phyloP scores from a whole-genome alignment of 2,329 filamentous ascomycete genomes.

The Colletotrichum tropicicola region DNA sequence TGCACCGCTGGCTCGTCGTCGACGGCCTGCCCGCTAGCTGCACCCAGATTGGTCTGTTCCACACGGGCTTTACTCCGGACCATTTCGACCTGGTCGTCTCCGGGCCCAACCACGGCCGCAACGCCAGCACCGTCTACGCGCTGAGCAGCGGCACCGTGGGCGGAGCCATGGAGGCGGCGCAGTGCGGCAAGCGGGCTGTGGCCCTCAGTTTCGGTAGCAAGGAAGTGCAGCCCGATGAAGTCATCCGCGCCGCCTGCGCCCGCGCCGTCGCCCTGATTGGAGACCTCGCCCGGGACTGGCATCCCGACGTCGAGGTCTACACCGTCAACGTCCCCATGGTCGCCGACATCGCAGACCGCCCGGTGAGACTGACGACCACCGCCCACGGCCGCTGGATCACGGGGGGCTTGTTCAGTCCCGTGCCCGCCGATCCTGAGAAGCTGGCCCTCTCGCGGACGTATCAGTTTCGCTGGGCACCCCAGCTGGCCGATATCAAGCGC shows the following conservation, averaged over 20 bases:
- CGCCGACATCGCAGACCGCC: conserved; percentile 65
- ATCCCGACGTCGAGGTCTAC: conserved; percentile 68
- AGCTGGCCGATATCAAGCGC: conserved; percentile 29
- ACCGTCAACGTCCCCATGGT: conserved; percentile 75
- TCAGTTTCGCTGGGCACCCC: conserved; percentile 30
- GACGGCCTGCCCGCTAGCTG: conserved; percentile 69
- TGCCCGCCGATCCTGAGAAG: conserved; percentile 24
- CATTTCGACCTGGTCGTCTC: conserved; percentile 66
- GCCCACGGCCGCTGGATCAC: conserved; percentile 74
- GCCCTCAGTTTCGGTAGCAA: conserved; percentile 78
- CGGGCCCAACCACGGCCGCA: conserved; percentile 70
- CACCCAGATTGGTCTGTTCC: conserved; percentile 67
- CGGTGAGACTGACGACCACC: conserved; percentile 74
- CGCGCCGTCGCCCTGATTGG: conserved; percentile 70
- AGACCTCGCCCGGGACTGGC: conserved; percentile 68
- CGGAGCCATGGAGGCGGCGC: conserved; percentile 65
- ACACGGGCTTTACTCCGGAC: conserved; percentile 45
- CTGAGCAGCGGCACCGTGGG: conserved; percentile 67
- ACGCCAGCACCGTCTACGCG: conserved; percentile 66
- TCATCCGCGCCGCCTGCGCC: conserved; percentile 68
- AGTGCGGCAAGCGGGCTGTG: conserved; percentile 66
- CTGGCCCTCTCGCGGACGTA: conserved; percentile 4
- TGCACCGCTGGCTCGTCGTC: conserved; percentile 64
- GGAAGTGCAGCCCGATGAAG: conserved; percentile 70
- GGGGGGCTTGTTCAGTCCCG: conserved; percentile 44